Conservation (phyloP, 164 flowering plant genomes). For the Chloranthus sessilifolius region DNA sequence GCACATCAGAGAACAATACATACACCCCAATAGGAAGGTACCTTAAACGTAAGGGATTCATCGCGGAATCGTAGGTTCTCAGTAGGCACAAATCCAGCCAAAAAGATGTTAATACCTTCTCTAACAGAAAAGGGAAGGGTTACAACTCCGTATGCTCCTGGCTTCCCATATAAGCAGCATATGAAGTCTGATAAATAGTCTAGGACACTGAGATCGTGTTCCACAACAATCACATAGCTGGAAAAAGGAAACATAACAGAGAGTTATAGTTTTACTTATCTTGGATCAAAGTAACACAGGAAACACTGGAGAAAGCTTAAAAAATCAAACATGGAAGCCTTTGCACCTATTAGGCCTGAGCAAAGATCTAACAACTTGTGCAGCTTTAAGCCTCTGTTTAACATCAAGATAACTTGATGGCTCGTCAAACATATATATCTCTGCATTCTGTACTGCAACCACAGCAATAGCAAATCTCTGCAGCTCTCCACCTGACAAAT, state of each 20-base stretch:
- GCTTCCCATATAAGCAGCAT: slow-evolving; percentile 97
- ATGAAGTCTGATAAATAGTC: slow-evolving; percentile 97
- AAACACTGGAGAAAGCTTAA: background rate
- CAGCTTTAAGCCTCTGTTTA: slow-evolving; percentile 97
- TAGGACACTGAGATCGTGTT: slow-evolving; percentile 97
- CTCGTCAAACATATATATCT: slow-evolving; percentile 98
- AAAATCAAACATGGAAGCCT: background rate
- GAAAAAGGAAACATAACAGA: slow-evolving; percentile 14
- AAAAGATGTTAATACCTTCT: slow-evolving; percentile 95
- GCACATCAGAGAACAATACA: background rate
- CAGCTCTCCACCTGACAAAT: slow-evolving; percentile 97
- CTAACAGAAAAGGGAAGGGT: slow-evolving; percentile 98
- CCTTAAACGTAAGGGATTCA: slow-evolving; percentile 95
- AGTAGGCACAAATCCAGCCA: slow-evolving; percentile 97
- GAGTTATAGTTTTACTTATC: background rate
- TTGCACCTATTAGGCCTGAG: slow-evolving; percentile 79
- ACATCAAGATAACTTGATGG: slow-evolving; percentile 99
- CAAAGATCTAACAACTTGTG: slow-evolving; percentile 88
- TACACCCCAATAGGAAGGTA: slow-evolving; percentile 13
- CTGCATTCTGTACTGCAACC: slow-evolving; percentile 90
- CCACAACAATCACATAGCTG: slow-evolving; percentile 99
- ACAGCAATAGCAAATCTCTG: slow-evolving; percentile 99
- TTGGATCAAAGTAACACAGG: background rate
- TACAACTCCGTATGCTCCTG: slow-evolving; percentile 98
- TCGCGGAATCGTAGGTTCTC: slow-evolving; percentile 95